phyloP scores from a whole-genome alignment of 371 early-diverging fungal species.

The Rhizopus stolonifer region DNA sequence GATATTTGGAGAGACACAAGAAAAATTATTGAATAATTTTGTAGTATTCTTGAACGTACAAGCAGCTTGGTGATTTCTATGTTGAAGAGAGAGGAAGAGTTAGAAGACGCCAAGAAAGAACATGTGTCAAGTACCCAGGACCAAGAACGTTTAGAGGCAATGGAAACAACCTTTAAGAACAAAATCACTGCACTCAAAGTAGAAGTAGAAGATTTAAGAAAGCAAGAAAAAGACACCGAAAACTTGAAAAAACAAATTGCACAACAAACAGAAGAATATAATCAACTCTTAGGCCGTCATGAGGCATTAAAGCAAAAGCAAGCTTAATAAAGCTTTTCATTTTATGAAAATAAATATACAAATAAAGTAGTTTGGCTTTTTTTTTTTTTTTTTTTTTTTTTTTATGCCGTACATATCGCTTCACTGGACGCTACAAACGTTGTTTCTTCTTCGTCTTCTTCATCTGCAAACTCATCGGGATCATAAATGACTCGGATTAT shows the following conservation, averaged over 20 bases:
- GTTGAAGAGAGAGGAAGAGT: constrained; percentile 66
- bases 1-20: too few relatives aligned
- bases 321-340: background rate
- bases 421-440: constrained; percentile 23
- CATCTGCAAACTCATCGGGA: constrained; percentile 64
- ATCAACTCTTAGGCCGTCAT: constrained; percentile 72
- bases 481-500: constrained; percentile 87
- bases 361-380: background rate
- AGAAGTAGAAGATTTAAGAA: constrained; percentile 55
- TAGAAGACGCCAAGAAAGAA: constrained; percentile 56
- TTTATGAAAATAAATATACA: background rate
- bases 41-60: constrained; percentile 73
- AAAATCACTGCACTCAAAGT: constrained; percentile 29
- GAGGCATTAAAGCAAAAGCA: constrained; percentile 1
- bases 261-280: constrained; percentile 71
- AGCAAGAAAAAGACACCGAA: constrained; percentile 63
- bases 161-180: constrained; percentile 33
- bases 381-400: background rate
- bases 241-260: constrained; percentile 77
- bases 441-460: constrained; percentile 35
- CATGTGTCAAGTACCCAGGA: constrained; percentile 22
- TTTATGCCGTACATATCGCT: background rate
- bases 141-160: constrained; percentile 32
- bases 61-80: constrained; percentile 71
- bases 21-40: background rate